These are phyloP conservation scores for Vigna unguiculata DNA, from an alignment of 306 rosid species.

Conservation along the genomic window DNA sequence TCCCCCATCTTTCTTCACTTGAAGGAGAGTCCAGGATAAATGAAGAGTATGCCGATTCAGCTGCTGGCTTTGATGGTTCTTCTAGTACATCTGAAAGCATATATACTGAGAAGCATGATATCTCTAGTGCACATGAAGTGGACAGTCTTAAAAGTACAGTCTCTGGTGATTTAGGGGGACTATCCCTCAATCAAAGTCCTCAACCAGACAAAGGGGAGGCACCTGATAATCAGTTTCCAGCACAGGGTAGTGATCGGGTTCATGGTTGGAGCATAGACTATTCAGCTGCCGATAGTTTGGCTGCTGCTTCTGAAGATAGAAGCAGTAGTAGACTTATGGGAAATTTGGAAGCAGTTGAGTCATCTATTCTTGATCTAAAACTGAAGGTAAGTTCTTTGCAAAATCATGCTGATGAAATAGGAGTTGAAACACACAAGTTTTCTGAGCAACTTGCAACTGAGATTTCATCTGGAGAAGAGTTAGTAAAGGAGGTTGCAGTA, in stretches of 20 bases:
- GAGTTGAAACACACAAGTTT: slow-evolving; percentile 66
- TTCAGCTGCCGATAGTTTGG: slow-evolving; percentile 64
- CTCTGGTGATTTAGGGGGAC: slow-evolving; percentile 76
- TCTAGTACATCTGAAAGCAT: slow-evolving; percentile 89
- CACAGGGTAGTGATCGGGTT: slow-evolving; percentile 71
- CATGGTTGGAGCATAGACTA: slow-evolving; percentile 78
- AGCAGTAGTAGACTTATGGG: slow-evolving; percentile 65
- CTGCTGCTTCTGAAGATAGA: slow-evolving; percentile 73
- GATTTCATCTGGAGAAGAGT: slow-evolving; percentile 78
- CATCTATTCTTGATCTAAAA: slow-evolving; percentile 79
- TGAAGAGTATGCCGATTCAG: slow-evolving; percentile 84
- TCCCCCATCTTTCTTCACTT: slow-evolving; percentile 54
- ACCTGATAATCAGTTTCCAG: slow-evolving; percentile 58
- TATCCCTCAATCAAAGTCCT: slow-evolving; percentile 67
- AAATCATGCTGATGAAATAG: slow-evolving; percentile 77
- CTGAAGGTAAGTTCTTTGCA: slow-evolving; percentile 73
- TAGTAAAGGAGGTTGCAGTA: slow-evolving; percentile 72
- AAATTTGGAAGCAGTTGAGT: slow-evolving; percentile 78
- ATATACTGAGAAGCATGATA: slow-evolving; percentile 86
- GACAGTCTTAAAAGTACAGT: slow-evolving; percentile 79
- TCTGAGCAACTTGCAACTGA: slow-evolving; percentile 78
- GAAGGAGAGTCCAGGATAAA: slow-evolving; percentile 66
- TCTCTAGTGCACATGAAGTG: slow-evolving; percentile 68
- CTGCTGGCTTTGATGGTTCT: slow-evolving; percentile 86
- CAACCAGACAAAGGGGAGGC: slow-evolving; percentile 74